phyloP scores from a whole-genome alignment of 305 asterid species.

The Rubia occidens region DNA sequence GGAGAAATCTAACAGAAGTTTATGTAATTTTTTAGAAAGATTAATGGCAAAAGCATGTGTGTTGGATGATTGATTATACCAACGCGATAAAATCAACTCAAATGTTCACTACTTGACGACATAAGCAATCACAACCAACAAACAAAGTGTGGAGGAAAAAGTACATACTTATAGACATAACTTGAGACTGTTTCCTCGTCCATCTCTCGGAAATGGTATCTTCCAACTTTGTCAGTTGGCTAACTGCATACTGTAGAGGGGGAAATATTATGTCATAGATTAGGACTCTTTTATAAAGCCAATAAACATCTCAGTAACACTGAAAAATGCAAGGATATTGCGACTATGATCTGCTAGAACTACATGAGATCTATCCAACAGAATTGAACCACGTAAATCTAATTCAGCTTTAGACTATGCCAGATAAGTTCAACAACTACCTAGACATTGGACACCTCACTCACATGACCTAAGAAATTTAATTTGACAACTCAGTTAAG shows the following conservation, averaged over 20 bases:
- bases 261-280: conserved; percentile 30
- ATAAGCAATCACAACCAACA: background rate
- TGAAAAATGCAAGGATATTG: background rate
- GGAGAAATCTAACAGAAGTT: background rate
- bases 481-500: background rate
- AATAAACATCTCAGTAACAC: background rate
- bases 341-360: background rate
- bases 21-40: background rate
- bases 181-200: conserved; percentile 43
- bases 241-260: conserved; percentile 61
- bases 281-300: conserved; percentile 1
- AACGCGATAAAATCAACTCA: background rate
- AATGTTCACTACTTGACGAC: too few species aligned
- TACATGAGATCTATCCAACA: background rate
- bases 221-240: conserved; percentile 85
- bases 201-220: conserved; percentile 92
- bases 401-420: background rate
- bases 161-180: conserved; percentile 42
- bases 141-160: background rate
- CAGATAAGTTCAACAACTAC: background rate
- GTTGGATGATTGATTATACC: background rate
- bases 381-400: background rate
- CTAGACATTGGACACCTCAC: background rate
- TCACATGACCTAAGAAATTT: background rate
- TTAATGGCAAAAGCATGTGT: too few species aligned